Evolutionary conservation across 1,284 basidiomycete species (phyloP).

Genomic region (Ustilago sp.): DNA sequence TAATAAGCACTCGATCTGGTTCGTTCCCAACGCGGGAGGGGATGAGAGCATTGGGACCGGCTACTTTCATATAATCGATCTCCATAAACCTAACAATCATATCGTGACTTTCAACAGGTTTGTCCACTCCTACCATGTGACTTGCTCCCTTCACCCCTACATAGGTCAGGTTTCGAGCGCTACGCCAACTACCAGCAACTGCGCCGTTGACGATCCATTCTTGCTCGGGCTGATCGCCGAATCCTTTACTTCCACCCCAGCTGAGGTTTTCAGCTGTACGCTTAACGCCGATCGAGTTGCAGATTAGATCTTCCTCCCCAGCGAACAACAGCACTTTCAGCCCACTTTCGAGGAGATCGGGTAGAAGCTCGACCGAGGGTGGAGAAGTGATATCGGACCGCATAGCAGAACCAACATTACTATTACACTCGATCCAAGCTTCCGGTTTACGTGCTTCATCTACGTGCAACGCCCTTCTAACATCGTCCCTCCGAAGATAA

Average conservation of each 20-base stretch:
- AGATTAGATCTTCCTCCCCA: conserved; percentile 95
- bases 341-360: conserved; percentile 78
- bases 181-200: conserved; percentile 89
- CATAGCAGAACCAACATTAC: conserved; percentile 78
- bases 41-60: conserved; percentile 78
- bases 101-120: conserved; percentile 89
- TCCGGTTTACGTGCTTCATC: conserved; percentile 76
- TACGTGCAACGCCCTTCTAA: conserved; percentile 86
- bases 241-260: conserved; percentile 87
- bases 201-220: conserved; percentile 83
- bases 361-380: conserved; percentile 82
- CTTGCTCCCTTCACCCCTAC: conserved; percentile 80
- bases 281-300: conserved; percentile 89
- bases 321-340: conserved; percentile 91
- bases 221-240: conserved; percentile 35
- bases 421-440: conserved; percentile 89
- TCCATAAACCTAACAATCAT: conserved; percentile 79
- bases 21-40: conserved; percentile 81
- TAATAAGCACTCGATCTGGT: conserved; percentile 71
- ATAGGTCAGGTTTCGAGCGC: conserved; percentile 90
- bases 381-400: conserved; percentile 72
- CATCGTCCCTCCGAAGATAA: conserved; percentile 86
- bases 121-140: conserved; percentile 82
- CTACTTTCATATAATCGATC: conserved; percentile 83
- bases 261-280: conserved; percentile 82